A percentile compares a stretch with the other conserved stretches of the same genome.
Conservation (phyloP, 768 basidiomycete species). For the Cystobasidium onofrii region DNA sequence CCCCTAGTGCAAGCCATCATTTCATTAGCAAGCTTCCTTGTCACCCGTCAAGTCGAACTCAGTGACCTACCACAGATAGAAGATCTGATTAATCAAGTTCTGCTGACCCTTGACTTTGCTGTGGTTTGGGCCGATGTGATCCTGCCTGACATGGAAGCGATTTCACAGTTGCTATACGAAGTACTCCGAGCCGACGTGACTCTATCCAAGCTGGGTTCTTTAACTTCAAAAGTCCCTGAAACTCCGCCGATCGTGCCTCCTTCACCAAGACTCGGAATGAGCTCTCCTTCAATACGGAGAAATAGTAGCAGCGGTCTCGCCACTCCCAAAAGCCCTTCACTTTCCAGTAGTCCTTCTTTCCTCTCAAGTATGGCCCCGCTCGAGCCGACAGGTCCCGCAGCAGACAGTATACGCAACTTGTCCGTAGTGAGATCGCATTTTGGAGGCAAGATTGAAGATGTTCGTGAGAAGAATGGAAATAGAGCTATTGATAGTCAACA, state of each 20-base stretch:
- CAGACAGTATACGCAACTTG: constrained; percentile 22
- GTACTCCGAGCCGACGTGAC: constrained; percentile 18
- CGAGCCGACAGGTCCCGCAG: constrained; percentile 9
- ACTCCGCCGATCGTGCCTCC: neutral
- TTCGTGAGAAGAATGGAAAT: neutral
- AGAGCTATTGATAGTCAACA: constrained; percentile 10
- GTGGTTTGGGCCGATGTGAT: constrained; percentile 28
- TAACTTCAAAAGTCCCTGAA: neutral
- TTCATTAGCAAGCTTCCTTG: constrained; percentile 3
- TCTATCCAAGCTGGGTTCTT: constrained; percentile 9
- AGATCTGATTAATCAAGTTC: constrained; percentile 17
- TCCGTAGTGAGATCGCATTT: constrained; percentile 17
- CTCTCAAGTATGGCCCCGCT: neutral
- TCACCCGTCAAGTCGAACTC: constrained; percentile 24
- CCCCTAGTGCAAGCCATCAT: constrained; percentile 1
- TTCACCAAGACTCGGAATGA: constrained; percentile 6
- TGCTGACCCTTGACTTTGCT: constrained; percentile 20
- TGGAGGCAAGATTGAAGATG: constrained; percentile 19
- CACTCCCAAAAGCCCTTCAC: constrained; percentile 28
- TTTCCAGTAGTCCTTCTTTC: constrained; percentile 1
- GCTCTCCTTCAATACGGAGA: neutral
- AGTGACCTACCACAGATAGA: constrained; percentile 13
- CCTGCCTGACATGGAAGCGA: constrained; percentile 6
- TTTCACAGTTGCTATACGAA: constrained; percentile 18
- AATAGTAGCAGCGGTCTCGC: neutral